A percentile compares a stretch with the other conserved stretches of the same genome.
These are phyloP conservation scores for Cordyceps cateniannulata DNA, from an alignment of 2,329 filamentous ascomycete species.

Conservation along the genomic window DNA sequence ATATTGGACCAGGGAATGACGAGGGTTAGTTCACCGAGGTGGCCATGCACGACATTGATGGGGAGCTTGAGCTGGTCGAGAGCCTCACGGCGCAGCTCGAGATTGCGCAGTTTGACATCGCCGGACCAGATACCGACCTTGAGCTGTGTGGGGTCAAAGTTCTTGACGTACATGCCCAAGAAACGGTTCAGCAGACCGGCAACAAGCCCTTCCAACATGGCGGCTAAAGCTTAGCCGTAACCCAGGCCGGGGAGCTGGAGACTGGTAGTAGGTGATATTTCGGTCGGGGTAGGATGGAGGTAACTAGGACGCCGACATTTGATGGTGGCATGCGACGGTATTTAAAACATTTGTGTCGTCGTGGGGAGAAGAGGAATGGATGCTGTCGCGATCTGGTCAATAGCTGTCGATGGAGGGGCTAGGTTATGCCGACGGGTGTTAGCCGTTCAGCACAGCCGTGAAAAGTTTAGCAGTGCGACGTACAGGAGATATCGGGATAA, in stretches of 20 bases:
- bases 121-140: conserved; percentile 99
- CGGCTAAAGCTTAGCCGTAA: conserved; percentile 56
- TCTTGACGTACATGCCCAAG: conserved; percentile 99
- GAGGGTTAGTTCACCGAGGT: conserved; percentile 85
- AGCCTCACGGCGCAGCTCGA: conserved; percentile 89
- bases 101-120: conserved; percentile 88
- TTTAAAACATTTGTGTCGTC: conserved; percentile 4
- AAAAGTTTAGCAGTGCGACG: background rate
- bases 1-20: conserved; percentile 97
- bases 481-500: background rate
- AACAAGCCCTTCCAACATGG: conserved; percentile 95
- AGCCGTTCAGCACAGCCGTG: background rate
- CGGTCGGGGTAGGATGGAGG: background rate
- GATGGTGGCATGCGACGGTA: background rate
- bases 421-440: background rate
- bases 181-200: conserved; percentile 98
- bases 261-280: background rate
- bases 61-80: conserved; percentile 95
- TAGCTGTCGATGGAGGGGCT: conserved; percentile 6
- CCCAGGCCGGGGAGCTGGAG: conserved; percentile 55
- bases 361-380: background rate
- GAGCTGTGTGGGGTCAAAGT: conserved; percentile 95
- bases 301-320: background rate
- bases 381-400: background rate
- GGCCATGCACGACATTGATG: conserved; percentile 92